These are phyloP conservation scores for Uronychia binucleata DNA, from an alignment of 73 alveolate species.

Conservation along the genomic window DNA sequence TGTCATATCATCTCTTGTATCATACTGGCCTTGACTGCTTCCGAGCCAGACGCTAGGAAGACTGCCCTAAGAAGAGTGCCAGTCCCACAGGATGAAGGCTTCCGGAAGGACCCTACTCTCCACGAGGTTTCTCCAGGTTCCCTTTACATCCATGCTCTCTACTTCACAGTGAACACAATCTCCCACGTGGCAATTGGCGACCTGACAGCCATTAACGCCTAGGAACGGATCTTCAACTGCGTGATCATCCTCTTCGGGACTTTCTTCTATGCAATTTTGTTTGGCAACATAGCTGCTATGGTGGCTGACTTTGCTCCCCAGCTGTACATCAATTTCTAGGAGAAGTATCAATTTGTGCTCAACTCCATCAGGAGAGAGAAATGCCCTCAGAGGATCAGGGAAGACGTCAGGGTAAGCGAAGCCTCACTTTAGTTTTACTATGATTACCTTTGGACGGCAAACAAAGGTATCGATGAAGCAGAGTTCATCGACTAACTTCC, in stretches of 20 bases:
- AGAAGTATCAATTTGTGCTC: constrained; percentile 34
- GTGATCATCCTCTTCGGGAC: constrained; percentile 46
- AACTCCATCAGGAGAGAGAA: constrained; percentile 16
- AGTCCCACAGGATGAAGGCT: constrained; percentile 41
- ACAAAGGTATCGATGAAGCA: constrained; percentile 39
- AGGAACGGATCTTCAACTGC: constrained; percentile 53
- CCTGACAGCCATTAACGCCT: constrained; percentile 30
- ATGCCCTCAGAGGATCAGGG: background rate
- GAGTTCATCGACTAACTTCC: constrained; percentile 38
- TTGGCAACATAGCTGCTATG: constrained; percentile 63
- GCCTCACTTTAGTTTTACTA: constrained; percentile 13
- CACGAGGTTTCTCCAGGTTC: constrained; percentile 15
- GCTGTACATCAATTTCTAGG: constrained; percentile 19
- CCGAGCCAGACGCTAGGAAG: constrained; percentile 30
- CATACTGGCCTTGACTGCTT: constrained; percentile 18
- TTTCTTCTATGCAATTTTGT: constrained; percentile 55
- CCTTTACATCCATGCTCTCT: constrained; percentile 54
- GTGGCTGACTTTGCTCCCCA: constrained; percentile 53
- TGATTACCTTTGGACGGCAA: constrained; percentile 58
- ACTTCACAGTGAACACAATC: constrained; percentile 49
- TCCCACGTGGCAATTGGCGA: constrained; percentile 75
- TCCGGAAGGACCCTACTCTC: background rate
- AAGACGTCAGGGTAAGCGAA: background rate
- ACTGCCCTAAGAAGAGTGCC: constrained; percentile 65
- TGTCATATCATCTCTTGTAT: constrained; percentile 56